These are phyloP conservation scores for Lasiodiplodia hormozganensis DNA, from an alignment of 2,329 filamentous ascomycete genomes.

Conservation along the genomic window DNA sequence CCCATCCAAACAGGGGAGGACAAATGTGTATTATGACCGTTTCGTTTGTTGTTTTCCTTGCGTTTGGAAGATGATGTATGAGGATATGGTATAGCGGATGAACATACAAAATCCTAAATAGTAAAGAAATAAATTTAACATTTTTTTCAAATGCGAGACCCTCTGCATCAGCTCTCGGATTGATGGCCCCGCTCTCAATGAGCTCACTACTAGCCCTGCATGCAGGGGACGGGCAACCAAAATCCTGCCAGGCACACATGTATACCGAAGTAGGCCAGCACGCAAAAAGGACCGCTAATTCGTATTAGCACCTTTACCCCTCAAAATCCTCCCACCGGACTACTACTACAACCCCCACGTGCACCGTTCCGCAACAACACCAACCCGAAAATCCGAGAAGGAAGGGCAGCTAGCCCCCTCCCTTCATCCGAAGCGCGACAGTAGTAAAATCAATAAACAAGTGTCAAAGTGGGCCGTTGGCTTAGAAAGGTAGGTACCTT, in stretches of 20 bases:
- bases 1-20: background rate
- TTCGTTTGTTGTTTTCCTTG: slow-evolving; percentile 22
- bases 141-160: background rate
- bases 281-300: background rate
- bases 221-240: background rate
- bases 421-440: background rate
- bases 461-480: background rate
- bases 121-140: background rate
- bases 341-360: background rate
- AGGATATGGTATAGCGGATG: slow-evolving; percentile 1
- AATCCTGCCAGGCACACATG: background rate
- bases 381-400: background rate
- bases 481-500: background rate
- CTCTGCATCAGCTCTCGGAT: background rate
- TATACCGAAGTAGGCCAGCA: background rate
- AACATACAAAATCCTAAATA: background rate
- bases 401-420: background rate
- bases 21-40: slow-evolving; percentile 14
- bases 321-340: background rate
- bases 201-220: background rate
- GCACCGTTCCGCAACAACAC: background rate
- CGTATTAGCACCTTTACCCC: background rate
- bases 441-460: background rate
- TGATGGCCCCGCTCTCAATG: background rate
- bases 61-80: slow-evolving; percentile 4